Conservation (phyloP, 129 eudicot genomes). For the Helichrysum umbraculigerum region DNA sequence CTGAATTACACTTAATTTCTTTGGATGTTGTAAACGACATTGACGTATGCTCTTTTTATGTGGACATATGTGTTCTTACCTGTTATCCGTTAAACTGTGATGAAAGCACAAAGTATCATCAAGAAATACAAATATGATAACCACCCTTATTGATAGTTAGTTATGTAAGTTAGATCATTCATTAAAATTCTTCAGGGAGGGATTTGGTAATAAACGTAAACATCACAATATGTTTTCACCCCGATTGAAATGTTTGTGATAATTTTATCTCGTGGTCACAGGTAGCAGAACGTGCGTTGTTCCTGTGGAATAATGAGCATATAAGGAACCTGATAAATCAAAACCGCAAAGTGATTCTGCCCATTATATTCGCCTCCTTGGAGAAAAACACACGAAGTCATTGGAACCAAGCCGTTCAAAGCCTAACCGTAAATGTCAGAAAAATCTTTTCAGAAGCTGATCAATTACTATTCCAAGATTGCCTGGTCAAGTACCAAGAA, state of each 20-base stretch:
- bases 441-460: constrained; percentile 56
- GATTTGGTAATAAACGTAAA: background rate
- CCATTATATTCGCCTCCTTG: constrained; percentile 55
- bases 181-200: background rate
- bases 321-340: constrained; percentile 52
- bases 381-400: constrained; percentile 58
- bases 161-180: background rate
- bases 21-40: background rate
- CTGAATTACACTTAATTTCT: background rate
- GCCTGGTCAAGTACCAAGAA: constrained; percentile 51
- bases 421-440: constrained; percentile 59
- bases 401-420: constrained; percentile 80
- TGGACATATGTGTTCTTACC: background rate
- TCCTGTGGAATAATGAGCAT: constrained; percentile 70
- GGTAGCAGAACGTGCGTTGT: constrained; percentile 70
- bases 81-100: background rate
- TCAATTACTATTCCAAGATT: constrained; percentile 52
- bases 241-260: background rate
- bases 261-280: constrained; percentile 21
- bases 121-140: background rate
- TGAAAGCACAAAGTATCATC: background rate
- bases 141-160: background rate
- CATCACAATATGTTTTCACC: background rate
- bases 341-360: constrained; percentile 63
- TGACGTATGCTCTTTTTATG: background rate